A percentile compares a stretch with the other conserved stretches of the same genome.
Conservation (phyloP, 2,329 filamentous ascomycete species). For the Hypoxylon sp. region DNA sequence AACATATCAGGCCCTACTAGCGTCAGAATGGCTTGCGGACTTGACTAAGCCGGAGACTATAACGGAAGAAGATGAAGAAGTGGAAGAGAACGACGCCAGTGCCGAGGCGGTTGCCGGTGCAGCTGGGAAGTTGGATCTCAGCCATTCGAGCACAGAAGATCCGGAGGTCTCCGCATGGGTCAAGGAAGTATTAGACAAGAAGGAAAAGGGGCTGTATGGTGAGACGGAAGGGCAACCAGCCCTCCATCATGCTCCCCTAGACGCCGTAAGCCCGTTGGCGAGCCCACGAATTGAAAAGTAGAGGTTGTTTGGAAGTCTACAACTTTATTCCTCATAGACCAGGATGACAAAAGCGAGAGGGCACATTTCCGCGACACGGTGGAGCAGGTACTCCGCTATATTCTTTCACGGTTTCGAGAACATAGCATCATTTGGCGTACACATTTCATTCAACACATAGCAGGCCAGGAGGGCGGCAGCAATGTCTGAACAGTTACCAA, state of each 20-base stretch:
- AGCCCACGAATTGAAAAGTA: conserved; percentile 55
- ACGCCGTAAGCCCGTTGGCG: conserved; percentile 72
- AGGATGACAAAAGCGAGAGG: conserved; percentile 21
- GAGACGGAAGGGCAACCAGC: conserved; percentile 78
- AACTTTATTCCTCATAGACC: conserved; percentile 29
- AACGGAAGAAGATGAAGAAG: conserved; percentile 56
- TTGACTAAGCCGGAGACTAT: conserved; percentile 77
- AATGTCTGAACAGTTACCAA: conserved; percentile 34
- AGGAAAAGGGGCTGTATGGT: conserved; percentile 67
- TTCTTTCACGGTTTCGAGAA: conserved; percentile 41
- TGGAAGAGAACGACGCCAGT: conserved; percentile 54
- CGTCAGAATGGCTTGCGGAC: conserved; percentile 87
- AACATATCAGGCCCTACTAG: conserved; percentile 90
- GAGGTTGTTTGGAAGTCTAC: conserved; percentile 10
- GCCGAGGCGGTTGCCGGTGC: conserved; percentile 61
- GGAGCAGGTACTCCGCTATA: conserved; percentile 45
- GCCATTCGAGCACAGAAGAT: conserved; percentile 71
- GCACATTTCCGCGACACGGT: conserved; percentile 18
- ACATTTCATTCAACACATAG: conserved; percentile 43
- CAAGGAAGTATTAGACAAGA: conserved; percentile 75
- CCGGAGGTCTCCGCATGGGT: conserved; percentile 92
- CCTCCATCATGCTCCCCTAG: conserved; percentile 87
- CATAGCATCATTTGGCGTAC: conserved; percentile 52
- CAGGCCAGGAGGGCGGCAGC: conserved; percentile 34
- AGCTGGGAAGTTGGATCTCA: conserved; percentile 62